A percentile compares a stretch with the other conserved stretches of the same genome.
phyloP scores from a whole-genome alignment of 129 eudicot species.

The Heracleum sosnowskyi region DNA sequence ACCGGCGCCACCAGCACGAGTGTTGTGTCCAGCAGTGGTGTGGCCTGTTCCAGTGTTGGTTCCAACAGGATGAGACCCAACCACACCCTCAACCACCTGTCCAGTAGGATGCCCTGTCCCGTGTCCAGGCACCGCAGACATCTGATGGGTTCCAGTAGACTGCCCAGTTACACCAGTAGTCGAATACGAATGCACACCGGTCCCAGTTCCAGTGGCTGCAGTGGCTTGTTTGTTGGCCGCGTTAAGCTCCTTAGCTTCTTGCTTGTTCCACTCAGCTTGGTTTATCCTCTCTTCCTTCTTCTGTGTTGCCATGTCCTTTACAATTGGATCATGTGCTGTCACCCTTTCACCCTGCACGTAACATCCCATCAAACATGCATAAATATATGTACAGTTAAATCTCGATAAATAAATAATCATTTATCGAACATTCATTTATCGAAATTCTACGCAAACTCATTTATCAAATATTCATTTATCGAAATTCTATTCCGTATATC shows the following conservation, averaged over 20 bases:
- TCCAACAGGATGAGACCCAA: conserved; percentile 45
- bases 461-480: too few species aligned
- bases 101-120: conserved; percentile 52
- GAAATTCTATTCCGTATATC: background rate
- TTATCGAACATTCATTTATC: too few species aligned
- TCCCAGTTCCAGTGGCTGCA: conserved; percentile 20
- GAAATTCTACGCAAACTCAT: too few species aligned
- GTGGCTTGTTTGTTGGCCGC: conserved; percentile 40
- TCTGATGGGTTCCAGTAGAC: conserved; percentile 48
- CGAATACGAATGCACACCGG: conserved; percentile 36
- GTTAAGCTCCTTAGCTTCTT: conserved; percentile 36
- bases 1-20: conserved; percentile 41
- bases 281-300: conserved; percentile 41
- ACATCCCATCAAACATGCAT: too few species aligned
- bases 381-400: too few species aligned
- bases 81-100: conserved; percentile 51
- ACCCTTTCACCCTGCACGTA: conserved; percentile 41
- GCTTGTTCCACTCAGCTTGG: conserved; percentile 55
- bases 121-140: conserved; percentile 81
- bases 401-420: too few species aligned
- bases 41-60: conserved; percentile 39
- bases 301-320: conserved; percentile 57
- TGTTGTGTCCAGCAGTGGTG: conserved; percentile 42
- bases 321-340: conserved; percentile 42
- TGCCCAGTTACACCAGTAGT: conserved; percentile 41